phyloP scores from a whole-genome alignment of 805 yeast species.

The Sugiyamaella qingdaonensis region DNA sequence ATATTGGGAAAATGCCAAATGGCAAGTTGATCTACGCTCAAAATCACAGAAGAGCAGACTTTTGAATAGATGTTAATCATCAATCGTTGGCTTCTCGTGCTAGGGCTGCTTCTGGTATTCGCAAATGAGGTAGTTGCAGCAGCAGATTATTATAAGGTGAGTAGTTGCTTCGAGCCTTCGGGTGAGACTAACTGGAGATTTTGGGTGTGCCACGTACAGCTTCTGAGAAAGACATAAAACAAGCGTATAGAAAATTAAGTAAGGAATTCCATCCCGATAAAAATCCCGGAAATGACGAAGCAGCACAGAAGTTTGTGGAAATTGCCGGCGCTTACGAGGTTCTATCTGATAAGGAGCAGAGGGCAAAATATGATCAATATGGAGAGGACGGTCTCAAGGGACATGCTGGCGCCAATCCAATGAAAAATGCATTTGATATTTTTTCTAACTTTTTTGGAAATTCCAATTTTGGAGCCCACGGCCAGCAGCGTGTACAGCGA shows the following conservation, averaged over 20 bases:
- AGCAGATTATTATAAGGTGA: neutral
- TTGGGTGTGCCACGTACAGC: slow-evolving; percentile 70
- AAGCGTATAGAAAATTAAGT: slow-evolving; percentile 76
- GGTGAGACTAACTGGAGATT: slow-evolving; percentile 30
- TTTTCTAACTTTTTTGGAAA: slow-evolving; percentile 62
- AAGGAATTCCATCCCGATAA: slow-evolving; percentile 94
- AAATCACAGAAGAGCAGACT: neutral
- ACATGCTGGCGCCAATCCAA: slow-evolving; percentile 36
- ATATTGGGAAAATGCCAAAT: neutral
- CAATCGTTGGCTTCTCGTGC: neutral
- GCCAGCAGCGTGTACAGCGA: slow-evolving; percentile 32
- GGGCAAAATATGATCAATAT: slow-evolving; percentile 79
- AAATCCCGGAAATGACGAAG: slow-evolving; percentile 71
- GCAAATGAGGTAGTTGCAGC: neutral
- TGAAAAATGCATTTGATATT: slow-evolving; percentile 51
- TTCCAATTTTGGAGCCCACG: slow-evolving; percentile 18
- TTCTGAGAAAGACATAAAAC: slow-evolving; percentile 73
- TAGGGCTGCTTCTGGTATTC: neutral
- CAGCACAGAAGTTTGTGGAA: slow-evolving; percentile 82
- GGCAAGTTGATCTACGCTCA: neutral
- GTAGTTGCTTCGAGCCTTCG: neutral
- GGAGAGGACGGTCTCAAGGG: slow-evolving; percentile 73
- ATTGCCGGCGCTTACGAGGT: slow-evolving; percentile 92
- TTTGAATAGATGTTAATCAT: neutral
- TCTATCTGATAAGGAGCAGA: slow-evolving; percentile 78